Base-by-base conservation (phyloP, 306 rosid species). In the Glycine soja region DNA sequence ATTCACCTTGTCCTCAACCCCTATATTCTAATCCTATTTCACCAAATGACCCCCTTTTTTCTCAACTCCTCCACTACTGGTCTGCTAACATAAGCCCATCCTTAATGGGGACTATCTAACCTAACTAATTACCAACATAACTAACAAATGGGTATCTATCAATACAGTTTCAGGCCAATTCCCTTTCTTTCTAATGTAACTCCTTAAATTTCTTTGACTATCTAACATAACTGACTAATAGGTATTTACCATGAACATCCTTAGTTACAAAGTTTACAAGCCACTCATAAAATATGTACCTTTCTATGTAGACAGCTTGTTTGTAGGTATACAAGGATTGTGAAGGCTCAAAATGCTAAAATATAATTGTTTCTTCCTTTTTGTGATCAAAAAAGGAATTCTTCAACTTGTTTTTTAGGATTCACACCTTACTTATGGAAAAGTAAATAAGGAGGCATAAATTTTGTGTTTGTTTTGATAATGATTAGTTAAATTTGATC, bases 281-380 rank as follows among this genome's bases (percentile, higher is more conserved):
- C 53, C 53, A 70, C 61, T 43, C 67, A 59, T 5, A 12, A 16
- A 61, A 16, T 24, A 7, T 40, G 71, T 12, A 32, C 65, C 69
- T 65, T 74, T 15, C 42, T 58, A 4, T 68, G 30, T 65, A 71
- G 76, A 80, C 64, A 46, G 32, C 72, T 63, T 71, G 62, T 80
- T 81, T 66, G 40, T 36, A 56, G 36, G 79, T 36, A 54, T 46
- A 62, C 32, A 47, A 42, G 72, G 51, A 64, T 62, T 79, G 62
- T 71, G 62, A 46, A 38, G 78, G 65, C n/a, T 69, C 36, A 10
- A 72, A 30, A 40, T 75, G 40, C 67, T 62, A 53, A 74, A 47
- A 8, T 67, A 76, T 19, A 40, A 15, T 59, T 80, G 51, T 19
- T 43, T 78, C 65, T 65, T 80, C 48, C n/a, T 38, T 74, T 67